Evolutionary conservation across 768 basidiomycete species (phyloP), one percentile per base, ranked within the genome.

Genomic region (Xanthoconium stramineum): DNA sequence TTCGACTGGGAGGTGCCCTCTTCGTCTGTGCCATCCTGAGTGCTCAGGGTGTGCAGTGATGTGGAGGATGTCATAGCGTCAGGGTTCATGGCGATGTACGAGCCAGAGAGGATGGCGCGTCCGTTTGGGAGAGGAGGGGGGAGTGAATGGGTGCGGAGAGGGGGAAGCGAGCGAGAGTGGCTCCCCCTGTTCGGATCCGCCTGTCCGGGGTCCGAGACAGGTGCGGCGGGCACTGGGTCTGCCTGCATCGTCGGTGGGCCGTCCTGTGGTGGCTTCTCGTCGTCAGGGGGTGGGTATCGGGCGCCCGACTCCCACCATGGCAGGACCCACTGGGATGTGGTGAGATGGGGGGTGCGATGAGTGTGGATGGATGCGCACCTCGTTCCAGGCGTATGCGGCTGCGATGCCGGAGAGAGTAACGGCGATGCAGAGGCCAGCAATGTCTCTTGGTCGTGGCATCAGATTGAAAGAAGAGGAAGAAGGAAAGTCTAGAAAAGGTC

Each of bases 351-450:
- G 5, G 17, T 0, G 36, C 2, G n/a, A 0, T 0, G 35, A 3
- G 24, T 24, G 24, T 24, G 24, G 1, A 7, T 14, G 39, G 5
- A 12, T 2, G 39, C 62, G 12, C 6, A 69, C 67, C 60, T 59
- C 46, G 45, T 48, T 59, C 3, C 69, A 10, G 35, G 59, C 30
- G 49, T 69, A 68, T 1, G 59, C 67, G 0, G 62, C 62, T 0
- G 65, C 63, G 36, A 67, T n/a, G 15, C 66, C 55, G 2, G 66
- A 54, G 59, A 68, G 28, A 24, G 60, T 42, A 0, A 55, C 57
- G 0, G 52, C 57, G 32, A 67, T 1, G 38, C 45, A 62, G 5
- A 61, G 61, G 40, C 63, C 24, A 35, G 47, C 59, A 30, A 66
- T 4, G 28, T 46, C 53, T 24, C 51, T 43, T 37, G 61, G 3